Conservation (phyloP, 352 stramenopile species). For the Pythium dissotocum region DNA sequence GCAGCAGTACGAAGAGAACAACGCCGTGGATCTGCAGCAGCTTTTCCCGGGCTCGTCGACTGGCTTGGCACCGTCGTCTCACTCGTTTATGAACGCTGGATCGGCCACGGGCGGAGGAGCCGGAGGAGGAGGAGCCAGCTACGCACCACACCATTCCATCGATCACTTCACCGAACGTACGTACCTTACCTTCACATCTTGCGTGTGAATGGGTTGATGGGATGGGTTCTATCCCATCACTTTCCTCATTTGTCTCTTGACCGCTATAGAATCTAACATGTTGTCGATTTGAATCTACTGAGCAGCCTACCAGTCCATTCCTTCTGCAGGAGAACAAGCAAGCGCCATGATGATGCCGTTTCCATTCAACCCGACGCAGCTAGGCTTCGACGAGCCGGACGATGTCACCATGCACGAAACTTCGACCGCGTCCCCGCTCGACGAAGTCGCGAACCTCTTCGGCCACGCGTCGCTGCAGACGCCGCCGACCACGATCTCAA, state of each 20-base stretch:
- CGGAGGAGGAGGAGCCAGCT: neutral
- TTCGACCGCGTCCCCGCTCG: neutral
- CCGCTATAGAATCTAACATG: neutral
- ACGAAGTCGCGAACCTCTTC: constrained; percentile 27
- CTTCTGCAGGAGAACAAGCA: neutral
- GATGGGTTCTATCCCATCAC: neutral
- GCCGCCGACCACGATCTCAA: constrained; percentile 25
- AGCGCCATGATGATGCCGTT: constrained; percentile 29
- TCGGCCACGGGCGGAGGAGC: neutral
- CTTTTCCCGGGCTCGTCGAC: constrained; percentile 22
- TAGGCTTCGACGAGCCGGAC: constrained; percentile 26
- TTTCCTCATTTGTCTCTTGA: neutral
- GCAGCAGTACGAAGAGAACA: constrained; percentile 26
- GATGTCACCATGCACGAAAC: constrained; percentile 10
- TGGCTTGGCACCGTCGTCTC: neutral
- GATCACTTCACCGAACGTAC: constrained; percentile 28
- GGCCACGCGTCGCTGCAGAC: constrained; percentile 30
- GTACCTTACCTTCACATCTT: neutral
- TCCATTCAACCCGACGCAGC: constrained; percentile 12
- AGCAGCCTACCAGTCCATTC: constrained; percentile 19
- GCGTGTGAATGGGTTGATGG: neutral
- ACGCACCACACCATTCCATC: constrained; percentile 3
- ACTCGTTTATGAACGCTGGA: neutral
- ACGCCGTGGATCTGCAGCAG: constrained; percentile 28
- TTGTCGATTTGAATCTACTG: neutral